Base-by-base conservation (phyloP, 169 alveolate genomes). In the Plasmodium vinckei region DNA sequence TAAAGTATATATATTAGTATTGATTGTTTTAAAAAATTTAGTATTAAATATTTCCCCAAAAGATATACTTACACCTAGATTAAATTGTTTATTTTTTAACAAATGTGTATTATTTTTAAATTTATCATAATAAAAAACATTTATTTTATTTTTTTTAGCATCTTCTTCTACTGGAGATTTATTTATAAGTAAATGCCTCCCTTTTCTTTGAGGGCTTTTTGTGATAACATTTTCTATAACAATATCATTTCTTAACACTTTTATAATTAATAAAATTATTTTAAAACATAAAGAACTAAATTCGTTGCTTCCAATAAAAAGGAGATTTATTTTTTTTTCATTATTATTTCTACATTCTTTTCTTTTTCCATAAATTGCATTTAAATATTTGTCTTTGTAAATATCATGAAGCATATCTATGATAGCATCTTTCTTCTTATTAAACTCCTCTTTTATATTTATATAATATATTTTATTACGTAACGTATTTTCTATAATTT, bases 11-110 rank as follows among this genome's bases (percentile, higher is more conserved):
- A 77, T 54, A 77, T 77, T 63, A 69, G 88, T 33, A 47, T 53
- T 44, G 33, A 77, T 51, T 21, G 51, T 77, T 68, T 64, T 63
- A 64, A 77, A 77, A 77, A 77, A 77, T 19, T n/a, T 17, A 46
- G 49, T 44, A 64, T 77, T 77, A 77, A 77, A 77, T 63, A 77
- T 57, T 77, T 77, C 88, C 13, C 88, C 88, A 64, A 77, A 77
- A 39, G 88, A 77, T 63, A 56, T 57, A 49, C 77, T 63, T 63
- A 77, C 65, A 42, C 77, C 53, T n/a, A 77, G 49, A 63, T 77
- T 75, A 21, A 77, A 63, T 39, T n/a, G 21, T 64, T 77, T 63
- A 54, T 77, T 77, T 53, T 77, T 49, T 57, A 77, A 56, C 77
- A 46, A 13, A 63, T 77, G 27, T 63, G 56, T 77, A 56, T 61